Conservation (phyloP, 2,329 filamentous ascomycete species). For the Alternaria hordeiaustralica region DNA sequence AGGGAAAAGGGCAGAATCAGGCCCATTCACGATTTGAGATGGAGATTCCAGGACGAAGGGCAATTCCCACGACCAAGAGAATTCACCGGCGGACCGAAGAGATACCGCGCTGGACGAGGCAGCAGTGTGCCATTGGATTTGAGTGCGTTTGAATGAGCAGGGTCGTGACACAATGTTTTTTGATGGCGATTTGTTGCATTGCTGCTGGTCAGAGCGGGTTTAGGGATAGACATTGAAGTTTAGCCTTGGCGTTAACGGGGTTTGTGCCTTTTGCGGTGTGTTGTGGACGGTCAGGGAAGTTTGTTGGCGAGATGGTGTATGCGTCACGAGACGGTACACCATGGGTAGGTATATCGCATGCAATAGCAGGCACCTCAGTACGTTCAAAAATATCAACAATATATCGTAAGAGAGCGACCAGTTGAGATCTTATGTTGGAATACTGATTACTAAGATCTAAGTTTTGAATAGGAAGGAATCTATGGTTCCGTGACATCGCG, state of each 20-base stretch:
- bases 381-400: background rate
- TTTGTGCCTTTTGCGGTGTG: background rate
- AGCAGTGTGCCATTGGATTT: slow-evolving; percentile 94
- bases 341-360: background rate
- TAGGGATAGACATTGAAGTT: slow-evolving; percentile 16
- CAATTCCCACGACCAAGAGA: slow-evolving; percentile 84
- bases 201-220: slow-evolving; percentile 7
- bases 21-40: slow-evolving; percentile 77
- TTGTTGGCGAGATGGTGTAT: background rate
- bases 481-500: background rate
- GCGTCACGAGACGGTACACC: background rate
- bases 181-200: slow-evolving; percentile 12
- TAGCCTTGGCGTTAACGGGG: slow-evolving; percentile 28
- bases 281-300: background rate
- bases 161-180: background rate
- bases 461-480: background rate
- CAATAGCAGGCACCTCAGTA: background rate
- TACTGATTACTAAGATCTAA: background rate
- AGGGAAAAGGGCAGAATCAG: slow-evolving; percentile 48
- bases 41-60: slow-evolving; percentile 84
- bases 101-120: slow-evolving; percentile 87
- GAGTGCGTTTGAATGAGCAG: slow-evolving; percentile 58
- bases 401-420: background rate
- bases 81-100: slow-evolving; percentile 75
- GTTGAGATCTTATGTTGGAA: background rate